These are phyloP conservation scores for Neurospora hispaniola DNA, from an alignment of 495 filamentous ascomycete species.

Conservation along the genomic window DNA sequence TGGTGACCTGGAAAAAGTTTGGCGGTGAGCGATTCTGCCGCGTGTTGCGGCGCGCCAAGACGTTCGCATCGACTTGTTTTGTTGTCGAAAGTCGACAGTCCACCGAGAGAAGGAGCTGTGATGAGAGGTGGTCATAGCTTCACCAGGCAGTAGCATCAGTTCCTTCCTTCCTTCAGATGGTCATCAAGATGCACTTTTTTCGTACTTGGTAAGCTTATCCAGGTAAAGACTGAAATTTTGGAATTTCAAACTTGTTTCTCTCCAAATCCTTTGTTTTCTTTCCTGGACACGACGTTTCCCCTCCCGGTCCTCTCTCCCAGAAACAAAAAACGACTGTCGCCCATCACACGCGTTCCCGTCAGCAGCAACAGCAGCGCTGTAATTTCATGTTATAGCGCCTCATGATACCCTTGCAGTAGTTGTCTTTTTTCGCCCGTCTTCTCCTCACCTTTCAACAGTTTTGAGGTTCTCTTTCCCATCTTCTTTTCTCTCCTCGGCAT, in stretches of 20 bases:
- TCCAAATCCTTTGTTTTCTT: too few relatives aligned
- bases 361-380: background rate
- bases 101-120: background rate
- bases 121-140: slow-evolving; percentile 5
- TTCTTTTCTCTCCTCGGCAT: background rate
- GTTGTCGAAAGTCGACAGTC: background rate
- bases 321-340: background rate
- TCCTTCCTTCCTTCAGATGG: background rate
- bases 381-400: background rate
- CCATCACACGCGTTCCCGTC: background rate
- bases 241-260: too few relatives aligned
- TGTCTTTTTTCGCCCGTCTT: background rate
- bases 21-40: slow-evolving; percentile 26
- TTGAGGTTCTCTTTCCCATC: background rate
- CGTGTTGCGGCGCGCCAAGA: background rate
- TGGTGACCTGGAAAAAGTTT: slow-evolving; percentile 18
- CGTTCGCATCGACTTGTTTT: background rate
- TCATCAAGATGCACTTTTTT: background rate
- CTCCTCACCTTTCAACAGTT: background rate
- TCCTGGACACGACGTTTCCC: too few relatives aligned
- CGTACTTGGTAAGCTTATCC: background rate
- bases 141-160: background rate
- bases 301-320: too few relatives aligned
- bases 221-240: background rate
- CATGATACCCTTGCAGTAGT: background rate